Evolutionary conservation across 345 rosid species (phyloP).

Genomic region (Populus tremula): DNA sequence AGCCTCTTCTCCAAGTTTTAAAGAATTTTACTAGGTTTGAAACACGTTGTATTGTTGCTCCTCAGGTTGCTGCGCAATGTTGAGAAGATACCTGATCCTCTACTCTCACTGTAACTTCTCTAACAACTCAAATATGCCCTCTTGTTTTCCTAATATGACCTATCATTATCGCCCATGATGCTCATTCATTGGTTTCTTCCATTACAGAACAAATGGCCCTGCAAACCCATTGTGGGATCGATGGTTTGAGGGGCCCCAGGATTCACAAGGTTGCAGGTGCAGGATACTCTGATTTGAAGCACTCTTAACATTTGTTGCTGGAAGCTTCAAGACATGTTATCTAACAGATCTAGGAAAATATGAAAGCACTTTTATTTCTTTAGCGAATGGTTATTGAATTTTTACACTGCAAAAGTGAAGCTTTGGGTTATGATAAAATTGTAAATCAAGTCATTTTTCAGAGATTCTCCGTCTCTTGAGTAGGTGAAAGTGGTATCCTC

Average conservation of each 20-base stretch:
- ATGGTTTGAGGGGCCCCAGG: conserved; percentile 75
- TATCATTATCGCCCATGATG: conserved; percentile 8
- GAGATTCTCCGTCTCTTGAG: neutral
- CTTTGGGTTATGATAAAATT: conserved; percentile 12
- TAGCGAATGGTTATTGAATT: conserved; percentile 13
- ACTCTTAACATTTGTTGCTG: conserved; percentile 23
- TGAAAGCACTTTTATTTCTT: conserved; percentile 15
- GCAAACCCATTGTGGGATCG: conserved; percentile 58
- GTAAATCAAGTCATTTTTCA: conserved; percentile 1
- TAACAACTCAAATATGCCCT: neutral
- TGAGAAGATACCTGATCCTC: conserved; percentile 50
- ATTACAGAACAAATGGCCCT: conserved; percentile 64
- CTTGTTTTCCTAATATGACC: neutral
- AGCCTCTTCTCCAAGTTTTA: neutral
- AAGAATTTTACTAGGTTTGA: conserved; percentile 9
- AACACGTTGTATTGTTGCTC: neutral
- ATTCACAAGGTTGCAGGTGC: conserved; percentile 60
- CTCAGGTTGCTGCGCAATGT: conserved; percentile 45
- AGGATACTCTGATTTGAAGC: conserved; percentile 47
- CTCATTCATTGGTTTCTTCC: neutral
- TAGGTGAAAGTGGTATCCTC: neutral
- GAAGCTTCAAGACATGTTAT: conserved; percentile 12
- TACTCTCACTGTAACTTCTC: conserved; percentile 54
- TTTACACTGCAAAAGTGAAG: neutral
- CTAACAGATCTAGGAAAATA: conserved; percentile 14